Percentiles rank a stretch among this genome's conserved stretches.
These are phyloP conservation scores for Fusarium marasasianum DNA, from an alignment of 2,329 filamentous ascomycete genomes.

Conservation along the genomic window DNA sequence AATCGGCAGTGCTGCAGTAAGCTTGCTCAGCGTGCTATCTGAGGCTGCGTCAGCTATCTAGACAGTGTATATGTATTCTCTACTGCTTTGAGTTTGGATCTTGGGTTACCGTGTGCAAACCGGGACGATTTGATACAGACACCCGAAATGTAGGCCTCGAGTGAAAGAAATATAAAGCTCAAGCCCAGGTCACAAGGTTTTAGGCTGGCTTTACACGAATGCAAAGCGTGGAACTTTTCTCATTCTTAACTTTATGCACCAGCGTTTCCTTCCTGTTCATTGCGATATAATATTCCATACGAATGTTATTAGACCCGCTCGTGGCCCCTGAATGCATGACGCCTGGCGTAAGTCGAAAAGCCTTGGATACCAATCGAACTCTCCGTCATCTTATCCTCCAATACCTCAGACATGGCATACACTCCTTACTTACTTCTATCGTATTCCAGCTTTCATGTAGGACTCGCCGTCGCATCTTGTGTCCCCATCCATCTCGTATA, in stretches of 20 bases:
- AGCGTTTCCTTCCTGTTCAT: neutral
- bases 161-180: neutral
- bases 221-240: neutral
- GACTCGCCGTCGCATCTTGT: neutral
- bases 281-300: neutral
- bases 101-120: neutral
- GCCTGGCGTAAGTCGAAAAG: neutral
- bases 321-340: neutral
- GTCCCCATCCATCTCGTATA: constrained; percentile 2
- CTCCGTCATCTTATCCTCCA: neutral
- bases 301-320: neutral
- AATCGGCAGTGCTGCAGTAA: neutral
- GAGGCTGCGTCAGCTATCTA: neutral
- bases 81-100: neutral
- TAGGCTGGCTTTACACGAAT: neutral
- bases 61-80: rapidly evolving
- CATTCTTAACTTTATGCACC: rapidly evolving
- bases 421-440: neutral
- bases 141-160: neutral
- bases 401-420: rapidly evolving
- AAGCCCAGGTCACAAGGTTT: neutral
- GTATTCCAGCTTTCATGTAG: neutral
- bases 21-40: neutral
- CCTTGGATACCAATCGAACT: too few relatives aligned
- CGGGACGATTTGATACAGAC: too few relatives aligned